Evolutionary conservation across 208 protist genomes (phyloP), one percentile per base, ranked within the genome.

Genomic region (Kentomonas sorsogonicus): DNA sequence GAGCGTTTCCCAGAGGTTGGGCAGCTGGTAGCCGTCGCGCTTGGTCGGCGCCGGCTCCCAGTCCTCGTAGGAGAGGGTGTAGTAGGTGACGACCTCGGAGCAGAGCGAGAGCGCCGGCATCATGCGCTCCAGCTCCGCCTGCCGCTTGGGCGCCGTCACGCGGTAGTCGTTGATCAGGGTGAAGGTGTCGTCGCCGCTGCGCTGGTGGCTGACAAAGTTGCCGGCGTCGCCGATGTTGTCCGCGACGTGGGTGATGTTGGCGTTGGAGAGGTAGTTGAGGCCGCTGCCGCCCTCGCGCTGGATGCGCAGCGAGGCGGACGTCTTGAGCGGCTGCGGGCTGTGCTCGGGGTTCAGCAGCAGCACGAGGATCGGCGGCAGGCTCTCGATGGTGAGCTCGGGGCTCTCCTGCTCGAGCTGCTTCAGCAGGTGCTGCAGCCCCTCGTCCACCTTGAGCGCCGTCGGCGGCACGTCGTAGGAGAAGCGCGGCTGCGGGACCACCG

Each of bases 401-500:
- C 87, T 86, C 66, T 80, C 85, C 30, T 51, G 60, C 64, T 91
- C 88, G 52, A 94, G 65, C 69, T 94, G 81, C 69, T 92, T 89
- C 44, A 95, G 74, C 23, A 95, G 63, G 63, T 95, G 88, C 60
- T 95, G 88, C 57, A 95, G 76, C 9, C 88, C 88, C 53, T 95
- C 88, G 53, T 92, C 85, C 56, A 95, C 88, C 60, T 89, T 92
- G n/a, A 92, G 63, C 26, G 88, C 88, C 11, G 88, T 92, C 40
- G 75, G 69, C 2, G 88, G 88, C 36, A 95, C 88, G 54, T 95
- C 84, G 83, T 84, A 95, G 60, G 84, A 88, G 63, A 95, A 95
- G 34, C 81, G 79, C 20, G 88, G 83, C 38, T 86, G 72, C 26
- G 92, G 69, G 67, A 89, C 77, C 27, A 22, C 7, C 26, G 26